Evolutionary conservation across 139 green algal genomes (phyloP), one percentile per base, ranked within the genome.

Genomic region (Haematococcus lacustris): DNA sequence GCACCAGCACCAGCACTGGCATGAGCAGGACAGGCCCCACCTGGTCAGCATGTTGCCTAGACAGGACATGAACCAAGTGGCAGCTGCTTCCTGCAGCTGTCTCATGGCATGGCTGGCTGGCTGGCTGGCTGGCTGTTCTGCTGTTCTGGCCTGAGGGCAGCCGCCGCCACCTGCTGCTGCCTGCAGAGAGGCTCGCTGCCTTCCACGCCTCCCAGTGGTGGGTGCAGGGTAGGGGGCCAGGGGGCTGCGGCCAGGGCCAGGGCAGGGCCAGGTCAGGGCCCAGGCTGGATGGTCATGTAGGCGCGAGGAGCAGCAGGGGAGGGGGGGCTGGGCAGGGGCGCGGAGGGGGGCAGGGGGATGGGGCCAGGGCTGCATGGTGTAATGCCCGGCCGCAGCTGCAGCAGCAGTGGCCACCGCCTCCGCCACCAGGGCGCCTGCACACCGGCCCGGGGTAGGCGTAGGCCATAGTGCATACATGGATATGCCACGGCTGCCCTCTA

Each of bases 121-220:
- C 53, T 73, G 39, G 39, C 70, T 1, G 28, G 47, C 38, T 39
- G 28, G 34, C 30, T 38, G 51, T 32, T 2, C 34, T 38, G 35
- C 3, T 2, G 38, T 66, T 3, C 9, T 60, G 53, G 38, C 7
- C 7, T 37, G 6, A 53, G 21, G 50, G 3, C 47, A 26, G 7
- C n/a, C 9, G 5, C 35, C 7, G 60, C 2, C 70, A 3, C 39
- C 17, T 13, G 17, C 26, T 30, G 3, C 32, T 34, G 25, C 50
- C 32, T 70, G n/a, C 68, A 78, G 59, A 63, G 6, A 38, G 73
- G 3, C 70, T 75, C 13, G 65, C 57, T 64, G 73, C 51, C 13
- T 80, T 80, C 73, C 84, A 87, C 60, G 84, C 70, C 37, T 78
- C 38, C 53, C 88, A 95, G 70, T 95, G 90, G 66, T 71, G 41